A percentile compares a stretch with the other conserved stretches of the same genome.
Evolutionary conservation across 2,329 filamentous ascomycete species (phyloP).

Genomic region (Lasiodiplodia hormozganensis): DNA sequence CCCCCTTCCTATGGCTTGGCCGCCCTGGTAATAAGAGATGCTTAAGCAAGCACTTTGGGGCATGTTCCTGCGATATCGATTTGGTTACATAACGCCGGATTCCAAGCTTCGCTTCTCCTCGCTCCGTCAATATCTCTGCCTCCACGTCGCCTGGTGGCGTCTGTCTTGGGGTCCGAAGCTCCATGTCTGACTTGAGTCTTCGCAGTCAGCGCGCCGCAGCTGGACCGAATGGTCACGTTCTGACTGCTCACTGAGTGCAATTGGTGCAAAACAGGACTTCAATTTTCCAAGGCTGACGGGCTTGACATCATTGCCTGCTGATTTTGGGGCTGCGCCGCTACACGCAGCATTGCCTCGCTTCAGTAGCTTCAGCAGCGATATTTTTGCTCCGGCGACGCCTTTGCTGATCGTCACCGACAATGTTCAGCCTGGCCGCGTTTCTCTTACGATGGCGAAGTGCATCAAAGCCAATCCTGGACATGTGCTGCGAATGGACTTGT

Average conservation of each 20-base stretch:
- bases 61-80: neutral
- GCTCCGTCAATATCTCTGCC: neutral
- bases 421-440: neutral
- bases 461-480: neutral
- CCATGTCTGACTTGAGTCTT: neutral
- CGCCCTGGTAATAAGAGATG: neutral
- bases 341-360: neutral
- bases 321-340: neutral
- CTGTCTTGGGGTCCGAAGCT: neutral
- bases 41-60: neutral
- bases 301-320: neutral
- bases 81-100: conserved; percentile 9
- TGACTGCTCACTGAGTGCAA: neutral
- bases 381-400: neutral
- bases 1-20: conserved; percentile 4
- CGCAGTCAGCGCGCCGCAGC: conserved; percentile 3
- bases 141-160: conserved; percentile 11
- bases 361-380: neutral
- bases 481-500: neutral
- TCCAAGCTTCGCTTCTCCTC: neutral
- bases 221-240: neutral
- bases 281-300: neutral
- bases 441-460: neutral
- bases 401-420: conserved; percentile 2
- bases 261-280: neutral